Evolutionary conservation across 2,329 filamentous ascomycete species (phyloP), one percentile per base, ranked within the genome.

Genomic region (Akanthomyces dipterigenus): DNA sequence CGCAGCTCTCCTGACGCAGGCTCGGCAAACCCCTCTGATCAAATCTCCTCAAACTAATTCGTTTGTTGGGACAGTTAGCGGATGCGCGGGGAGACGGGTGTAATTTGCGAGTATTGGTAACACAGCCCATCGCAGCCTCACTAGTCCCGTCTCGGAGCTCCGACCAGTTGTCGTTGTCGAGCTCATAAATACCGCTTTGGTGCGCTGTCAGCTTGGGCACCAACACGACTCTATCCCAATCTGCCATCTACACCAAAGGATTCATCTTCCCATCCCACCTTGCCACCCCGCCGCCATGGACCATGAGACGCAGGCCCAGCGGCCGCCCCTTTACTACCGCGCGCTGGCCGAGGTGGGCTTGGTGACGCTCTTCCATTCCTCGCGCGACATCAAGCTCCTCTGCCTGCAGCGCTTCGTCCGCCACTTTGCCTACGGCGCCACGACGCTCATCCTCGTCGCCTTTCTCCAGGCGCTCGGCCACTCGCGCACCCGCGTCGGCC

Each of bases 341-440:
- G 34, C 43, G 8, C n/a, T 62, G 31, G 31, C 51, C 7, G 61
- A 62, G 38, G 2, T 54, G 11, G 61, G 61, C 26, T 11, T 62
- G 14, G 48, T 57, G 5, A 40, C 55, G 24, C 55, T 62, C 5
- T 31, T 34, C n/a, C 51, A 45, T 34, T 65, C 64, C 22, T 38
- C 60, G 5, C 68, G 67, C 51, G 83, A 87, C 68, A 76, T 80
- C 63, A 84, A 86, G 66, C 72, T 88, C 2, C 79, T 88, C 22
- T 83, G 81, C 63, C 63, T 79, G 5, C 82, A 84, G 65, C 82
- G 85, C 31, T 85, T 86, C 68, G 76, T 86, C 5, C 82, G 86
- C 3, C 78, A 88, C 55, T 83, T 86, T 63, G 86, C 84, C 6
- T 88, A 88, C 67, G 86, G 85, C 57, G 75, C 76, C 6, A 82